Conservation (phyloP, 371 early-diverging fungal species). For the Funneliformis caledonium region DNA sequence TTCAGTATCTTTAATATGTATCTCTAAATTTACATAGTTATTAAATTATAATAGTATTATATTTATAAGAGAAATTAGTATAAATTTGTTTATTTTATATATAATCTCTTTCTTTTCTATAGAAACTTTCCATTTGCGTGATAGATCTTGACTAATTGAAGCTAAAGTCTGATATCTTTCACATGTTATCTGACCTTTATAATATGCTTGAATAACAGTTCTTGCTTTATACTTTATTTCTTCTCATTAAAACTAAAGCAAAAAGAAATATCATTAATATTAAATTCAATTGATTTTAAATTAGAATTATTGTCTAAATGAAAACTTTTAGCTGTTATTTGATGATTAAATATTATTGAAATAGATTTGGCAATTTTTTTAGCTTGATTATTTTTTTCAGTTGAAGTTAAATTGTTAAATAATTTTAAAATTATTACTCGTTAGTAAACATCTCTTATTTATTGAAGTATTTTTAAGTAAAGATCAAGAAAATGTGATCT, state of each 20-base stretch:
- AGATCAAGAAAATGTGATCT: neutral
- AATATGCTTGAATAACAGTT: slow-evolving; percentile 1
- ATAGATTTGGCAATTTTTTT: slow-evolving; percentile 3
- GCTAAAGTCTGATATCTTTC: neutral
- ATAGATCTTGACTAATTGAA: neutral
- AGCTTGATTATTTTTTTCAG: slow-evolving; percentile 15
- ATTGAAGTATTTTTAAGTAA: slow-evolving; percentile 5
- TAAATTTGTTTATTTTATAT: neutral
- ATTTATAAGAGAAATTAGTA: neutral
- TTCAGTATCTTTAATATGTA: slow-evolving; percentile 17
- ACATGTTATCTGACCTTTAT: neutral
- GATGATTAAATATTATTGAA: neutral
- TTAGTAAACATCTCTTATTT: neutral
- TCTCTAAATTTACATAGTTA: slow-evolving; percentile 2
- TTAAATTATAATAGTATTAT: neutral
- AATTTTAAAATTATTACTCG: neutral
- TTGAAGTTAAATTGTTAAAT: slow-evolving; percentile 26
- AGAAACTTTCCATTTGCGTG: slow-evolving; percentile 5
- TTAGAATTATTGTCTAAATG: neutral
- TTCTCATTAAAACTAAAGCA: neutral
- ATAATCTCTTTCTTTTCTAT: neutral
- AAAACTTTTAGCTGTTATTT: neutral
- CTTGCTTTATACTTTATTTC: neutral
- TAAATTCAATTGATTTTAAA: slow-evolving; percentile 1
- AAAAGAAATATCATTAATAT: neutral